phyloP scores from a whole-genome alignment of 352 stramenopile genomes.

The Globisporangium iwayamae region DNA sequence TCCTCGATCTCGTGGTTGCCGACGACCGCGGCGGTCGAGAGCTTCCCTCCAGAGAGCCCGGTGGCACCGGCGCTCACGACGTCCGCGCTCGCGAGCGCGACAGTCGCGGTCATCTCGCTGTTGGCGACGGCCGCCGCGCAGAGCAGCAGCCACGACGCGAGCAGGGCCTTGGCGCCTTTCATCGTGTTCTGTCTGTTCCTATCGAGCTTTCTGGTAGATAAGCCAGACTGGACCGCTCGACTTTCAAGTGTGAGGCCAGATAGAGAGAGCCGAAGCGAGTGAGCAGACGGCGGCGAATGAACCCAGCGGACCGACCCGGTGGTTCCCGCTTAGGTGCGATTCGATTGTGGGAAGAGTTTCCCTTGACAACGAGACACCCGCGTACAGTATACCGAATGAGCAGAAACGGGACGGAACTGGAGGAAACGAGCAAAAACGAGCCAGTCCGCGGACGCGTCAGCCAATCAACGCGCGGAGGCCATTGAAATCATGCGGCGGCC shows the following conservation, averaged over 20 bases:
- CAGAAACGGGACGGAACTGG: too few species aligned
- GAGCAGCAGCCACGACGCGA: slow-evolving; percentile 17
- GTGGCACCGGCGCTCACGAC: not conserved
- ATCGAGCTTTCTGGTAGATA: not conserved
- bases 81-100: not conserved
- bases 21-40: slow-evolving; percentile 15
- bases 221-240: not conserved
- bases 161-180: slow-evolving; percentile 13
- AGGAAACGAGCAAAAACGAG: not conserved
- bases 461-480: slow-evolving; percentile 3
- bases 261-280: not conserved
- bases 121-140: slow-evolving; percentile 6
- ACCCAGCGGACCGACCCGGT: slow-evolving; percentile 1
- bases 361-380: not conserved
- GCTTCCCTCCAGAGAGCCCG: slow-evolving; percentile 8
- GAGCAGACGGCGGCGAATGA: slow-evolving; percentile 2
- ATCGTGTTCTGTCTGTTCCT: slow-evolving; percentile 3
- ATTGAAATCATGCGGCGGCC: not conserved
- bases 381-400: too few species aligned
- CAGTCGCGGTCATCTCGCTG: not conserved
- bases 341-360: not conserved
- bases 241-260: slow-evolving; percentile 6
- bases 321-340: slow-evolving; percentile 7
- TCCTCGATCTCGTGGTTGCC: slow-evolving; percentile 36
- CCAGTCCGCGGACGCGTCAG: not conserved